Base-by-base conservation (phyloP, 148 eudicot species). In the Polygonum maritimum region DNA sequence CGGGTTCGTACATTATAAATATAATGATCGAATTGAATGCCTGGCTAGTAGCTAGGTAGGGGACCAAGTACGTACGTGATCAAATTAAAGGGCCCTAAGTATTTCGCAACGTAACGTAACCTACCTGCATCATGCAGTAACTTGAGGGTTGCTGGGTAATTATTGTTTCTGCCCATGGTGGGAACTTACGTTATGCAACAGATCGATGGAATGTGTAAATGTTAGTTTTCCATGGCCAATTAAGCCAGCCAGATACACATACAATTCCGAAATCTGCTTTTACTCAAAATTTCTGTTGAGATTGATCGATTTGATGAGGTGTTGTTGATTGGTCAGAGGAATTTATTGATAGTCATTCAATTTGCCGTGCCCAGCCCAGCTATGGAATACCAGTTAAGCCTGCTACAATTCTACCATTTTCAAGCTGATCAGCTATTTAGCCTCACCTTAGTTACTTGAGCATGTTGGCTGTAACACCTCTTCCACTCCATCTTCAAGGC, bases 401-500 rank as follows among this genome's bases (percentile, higher is more conserved):
- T n/a, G 5, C 3, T 39, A 38, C 40, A 38, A 38, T 38, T n/a
- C n/a, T n/a, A n/a, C n/a, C n/a, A n/a, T n/a, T n/a, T n/a, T n/a
- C n/a, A n/a, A n/a, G n/a, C n/a, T n/a, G n/a, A n/a, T n/a, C n/a
- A n/a, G n/a, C n/a, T n/a, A n/a, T n/a, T n/a, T n/a, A n/a, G n/a
- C n/a, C n/a, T n/a, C n/a, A n/a, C n/a, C n/a, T n/a, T n/a, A n/a
- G n/a, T n/a, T 26, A 26, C 31, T 26, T 26, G 31, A 26, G 31
- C 31, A 26, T 26, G n/a, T n/a, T n/a, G n/a, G 85, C 85, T 94
- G 83, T 87, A 88, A 91, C 95, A 48, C 90, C 95, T 72, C 90
- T 91, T 67, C 79, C 90, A 12, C 91, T n/a, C n/a, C n/a, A n/a
- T 90, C 38, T 77, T 91, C 86, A 94, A 94, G 84, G 77, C 91